phyloP scores from a whole-genome alignment of 2,329 filamentous ascomycete genomes.

The Coniochaeta hoffmannii region DNA sequence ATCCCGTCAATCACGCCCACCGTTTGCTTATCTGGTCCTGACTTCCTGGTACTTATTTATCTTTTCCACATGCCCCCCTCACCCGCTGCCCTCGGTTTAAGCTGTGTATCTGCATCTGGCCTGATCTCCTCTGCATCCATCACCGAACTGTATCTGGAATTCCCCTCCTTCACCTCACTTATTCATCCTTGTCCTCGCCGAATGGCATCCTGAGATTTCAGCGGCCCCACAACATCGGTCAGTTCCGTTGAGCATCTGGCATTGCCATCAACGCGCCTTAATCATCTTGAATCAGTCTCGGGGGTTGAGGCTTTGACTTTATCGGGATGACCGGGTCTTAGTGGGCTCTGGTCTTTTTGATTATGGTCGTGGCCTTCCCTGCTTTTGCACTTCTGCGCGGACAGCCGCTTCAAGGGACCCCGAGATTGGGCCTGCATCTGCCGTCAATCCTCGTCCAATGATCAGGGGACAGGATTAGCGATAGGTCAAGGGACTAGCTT shows the following conservation, averaged over 20 bases:
- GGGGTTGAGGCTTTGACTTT: neutral
- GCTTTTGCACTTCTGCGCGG: neutral
- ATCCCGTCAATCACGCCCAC: neutral
- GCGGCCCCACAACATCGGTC: neutral
- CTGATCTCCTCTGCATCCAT: neutral
- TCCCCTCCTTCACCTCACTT: neutral
- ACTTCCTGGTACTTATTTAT: constrained; percentile 1
- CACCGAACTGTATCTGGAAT: neutral
- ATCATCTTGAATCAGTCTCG: neutral
- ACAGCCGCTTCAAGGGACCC: constrained; percentile 17
- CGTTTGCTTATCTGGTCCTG: neutral
- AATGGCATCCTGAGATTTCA: neutral
- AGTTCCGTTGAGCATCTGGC: neutral
- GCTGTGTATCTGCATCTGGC: neutral
- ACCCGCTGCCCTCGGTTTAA: neutral
- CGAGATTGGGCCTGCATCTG: constrained; percentile 41
- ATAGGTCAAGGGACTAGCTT: neutral
- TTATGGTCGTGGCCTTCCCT: neutral
- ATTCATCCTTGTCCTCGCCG: neutral
- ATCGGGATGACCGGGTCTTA: neutral
- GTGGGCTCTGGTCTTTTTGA: neutral
- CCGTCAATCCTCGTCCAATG: constrained; percentile 38
- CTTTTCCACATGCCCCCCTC: neutral
- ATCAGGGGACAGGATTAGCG: constrained; percentile 16
- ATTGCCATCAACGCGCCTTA: neutral